A percentile compares a stretch with the other conserved stretches of the same genome.
Conservation (phyloP, 768 basidiomycete genomes). For the Hericium alpestre region DNA sequence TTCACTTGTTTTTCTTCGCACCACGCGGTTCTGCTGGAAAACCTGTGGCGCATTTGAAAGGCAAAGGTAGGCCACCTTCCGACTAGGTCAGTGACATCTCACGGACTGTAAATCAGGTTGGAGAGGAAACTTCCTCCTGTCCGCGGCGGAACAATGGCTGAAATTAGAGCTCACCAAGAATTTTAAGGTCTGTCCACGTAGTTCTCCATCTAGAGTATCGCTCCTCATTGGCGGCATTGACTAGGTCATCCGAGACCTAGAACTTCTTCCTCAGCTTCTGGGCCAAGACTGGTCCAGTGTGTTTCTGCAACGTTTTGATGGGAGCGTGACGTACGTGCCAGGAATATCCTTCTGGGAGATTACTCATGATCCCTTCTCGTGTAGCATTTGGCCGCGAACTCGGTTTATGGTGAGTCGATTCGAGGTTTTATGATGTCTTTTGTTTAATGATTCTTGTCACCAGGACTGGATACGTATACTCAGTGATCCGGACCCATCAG, state of each 20-base stretch:
- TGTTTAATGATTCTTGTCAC: neutral
- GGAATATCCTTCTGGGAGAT: neutral
- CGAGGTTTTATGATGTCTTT: constrained; percentile 1
- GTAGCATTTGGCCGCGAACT: constrained; percentile 78
- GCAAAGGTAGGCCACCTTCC: constrained; percentile 49
- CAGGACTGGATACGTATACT: constrained; percentile 34
- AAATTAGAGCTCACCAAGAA: constrained; percentile 96
- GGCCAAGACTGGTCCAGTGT: constrained; percentile 97
- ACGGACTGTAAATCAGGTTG: constrained; percentile 44
- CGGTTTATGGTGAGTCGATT: constrained; percentile 46
- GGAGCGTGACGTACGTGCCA: constrained; percentile 64
- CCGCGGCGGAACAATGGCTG: constrained; percentile 88
- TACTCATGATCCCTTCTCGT: neutral
- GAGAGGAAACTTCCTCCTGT: constrained; percentile 89
- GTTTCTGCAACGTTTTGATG: constrained; percentile 90
- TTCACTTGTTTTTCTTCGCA: constrained; percentile 93
- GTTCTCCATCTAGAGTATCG: too few species aligned
- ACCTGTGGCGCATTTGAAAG: constrained; percentile 89
- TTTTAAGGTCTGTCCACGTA: constrained; percentile 49
- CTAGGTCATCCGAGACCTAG: constrained; percentile 86
- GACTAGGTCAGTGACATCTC: neutral
- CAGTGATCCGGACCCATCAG: constrained; percentile 70
- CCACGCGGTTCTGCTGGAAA: constrained; percentile 81
- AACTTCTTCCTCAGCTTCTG: constrained; percentile 84
- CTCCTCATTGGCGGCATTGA: too few species aligned